These are phyloP conservation scores for Sechiopsis laciniata DNA, from an alignment of 306 rosid genomes.

Conservation along the genomic window DNA sequence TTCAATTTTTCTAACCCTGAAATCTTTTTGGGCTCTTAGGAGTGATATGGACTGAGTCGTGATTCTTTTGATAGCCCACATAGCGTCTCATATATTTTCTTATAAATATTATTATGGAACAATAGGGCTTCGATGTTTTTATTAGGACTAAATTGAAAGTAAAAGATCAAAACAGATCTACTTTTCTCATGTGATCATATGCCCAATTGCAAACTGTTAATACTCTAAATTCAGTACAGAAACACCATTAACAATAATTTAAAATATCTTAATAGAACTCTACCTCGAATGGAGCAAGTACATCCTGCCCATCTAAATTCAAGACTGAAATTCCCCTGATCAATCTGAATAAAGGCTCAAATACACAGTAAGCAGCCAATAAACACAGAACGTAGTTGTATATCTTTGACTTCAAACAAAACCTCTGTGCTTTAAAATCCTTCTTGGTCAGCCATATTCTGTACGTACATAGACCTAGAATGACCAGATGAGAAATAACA, in stretches of 20 bases:
- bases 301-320: slow-evolving; percentile 73
- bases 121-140: not conserved
- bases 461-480: slow-evolving; percentile 66
- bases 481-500: slow-evolving; percentile 52
- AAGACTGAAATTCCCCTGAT: slow-evolving; percentile 70
- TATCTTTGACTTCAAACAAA: slow-evolving; percentile 62
- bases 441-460: slow-evolving; percentile 70
- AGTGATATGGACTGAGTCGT: not conserved
- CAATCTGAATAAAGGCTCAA: slow-evolving; percentile 79
- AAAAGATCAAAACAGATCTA: not conserved
- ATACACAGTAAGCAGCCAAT: slow-evolving; percentile 62
- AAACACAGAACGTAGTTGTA: slow-evolving; percentile 63
- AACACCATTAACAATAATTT: not conserved
- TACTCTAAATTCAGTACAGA: not conserved
- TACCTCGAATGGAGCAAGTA: slow-evolving; percentile 91
- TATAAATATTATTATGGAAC: not conserved
- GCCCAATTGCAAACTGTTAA: not conserved
- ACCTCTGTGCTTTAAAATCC: slow-evolving; percentile 61
- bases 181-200: not conserved
- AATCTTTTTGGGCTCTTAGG: not conserved
- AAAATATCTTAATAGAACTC: slow-evolving; percentile 20
- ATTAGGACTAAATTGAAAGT: not conserved
- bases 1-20: not conserved
- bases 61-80: not conserved
- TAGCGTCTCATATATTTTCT: not conserved